phyloP scores from a whole-genome alignment of 495 filamentous ascomycete species.

The Aspergillus olivimuriae region DNA sequence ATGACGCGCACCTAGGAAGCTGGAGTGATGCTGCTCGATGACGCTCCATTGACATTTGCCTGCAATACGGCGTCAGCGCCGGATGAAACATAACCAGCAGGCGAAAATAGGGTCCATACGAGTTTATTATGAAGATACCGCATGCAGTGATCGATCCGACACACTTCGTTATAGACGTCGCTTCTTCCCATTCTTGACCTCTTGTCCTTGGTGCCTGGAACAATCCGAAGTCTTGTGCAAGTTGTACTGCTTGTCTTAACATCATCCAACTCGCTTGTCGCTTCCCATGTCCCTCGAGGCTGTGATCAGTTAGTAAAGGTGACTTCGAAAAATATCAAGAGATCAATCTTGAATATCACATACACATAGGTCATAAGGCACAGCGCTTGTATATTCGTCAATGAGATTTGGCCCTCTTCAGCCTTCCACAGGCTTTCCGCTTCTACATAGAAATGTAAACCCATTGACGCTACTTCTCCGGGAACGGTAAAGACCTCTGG shows the following conservation, averaged over 20 bases:
- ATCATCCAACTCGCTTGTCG: slow-evolving; percentile 27
- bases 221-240: slow-evolving; percentile 29
- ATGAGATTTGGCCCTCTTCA: slow-evolving; percentile 25
- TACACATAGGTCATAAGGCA: slow-evolving; percentile 32
- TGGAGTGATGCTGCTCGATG: slow-evolving; percentile 16
- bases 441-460: slow-evolving; percentile 26
- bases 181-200: slow-evolving; percentile 6
- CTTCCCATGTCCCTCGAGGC: slow-evolving; percentile 30
- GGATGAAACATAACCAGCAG: no score
- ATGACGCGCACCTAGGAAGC: slow-evolving; percentile 15
- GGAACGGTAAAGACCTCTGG: slow-evolving; percentile 35
- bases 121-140: slow-evolving; percentile 30
- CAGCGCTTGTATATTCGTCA: slow-evolving; percentile 34
- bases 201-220: slow-evolving; percentile 14
- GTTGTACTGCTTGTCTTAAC: slow-evolving; percentile 28
- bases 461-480: slow-evolving; percentile 23
- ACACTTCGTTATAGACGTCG: slow-evolving; percentile 15
- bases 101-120: slow-evolving; percentile 10
- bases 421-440: slow-evolving; percentile 30
- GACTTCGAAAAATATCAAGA: background rate
- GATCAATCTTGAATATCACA: slow-evolving; percentile 9
- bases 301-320: slow-evolving; percentile 16
- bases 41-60: slow-evolving; percentile 29
- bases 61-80: slow-evolving; percentile 10
- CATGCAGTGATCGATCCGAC: slow-evolving; percentile 26